Evolutionary conservation across 768 basidiomycete genomes (phyloP).

Genomic region (Tremella fuciformis): DNA sequence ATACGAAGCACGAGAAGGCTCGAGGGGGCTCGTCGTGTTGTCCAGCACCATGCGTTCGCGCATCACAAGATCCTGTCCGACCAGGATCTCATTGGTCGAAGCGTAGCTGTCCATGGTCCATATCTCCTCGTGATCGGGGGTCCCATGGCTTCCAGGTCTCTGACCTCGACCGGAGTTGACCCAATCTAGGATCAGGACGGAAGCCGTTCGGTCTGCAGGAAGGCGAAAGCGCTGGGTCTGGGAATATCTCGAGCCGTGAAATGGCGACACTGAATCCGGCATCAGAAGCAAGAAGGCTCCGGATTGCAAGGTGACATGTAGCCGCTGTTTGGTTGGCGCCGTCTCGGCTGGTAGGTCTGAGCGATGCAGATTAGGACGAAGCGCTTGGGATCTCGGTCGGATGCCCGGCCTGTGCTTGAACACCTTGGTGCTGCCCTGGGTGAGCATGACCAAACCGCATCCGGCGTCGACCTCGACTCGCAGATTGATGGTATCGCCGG

Average conservation of each 20-base stretch:
- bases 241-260: slow-evolving; percentile 73
- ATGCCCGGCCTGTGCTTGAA: slow-evolving; percentile 71
- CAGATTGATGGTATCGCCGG: slow-evolving; percentile 71
- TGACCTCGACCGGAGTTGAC: slow-evolving; percentile 72
- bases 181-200: slow-evolving; percentile 81
- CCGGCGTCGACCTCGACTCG: slow-evolving; percentile 61
- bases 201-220: slow-evolving; percentile 56
- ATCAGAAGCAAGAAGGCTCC: slow-evolving; percentile 69
- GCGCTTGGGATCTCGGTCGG: slow-evolving; percentile 52
- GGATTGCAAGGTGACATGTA: slow-evolving; percentile 61
- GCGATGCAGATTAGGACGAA: not conserved
- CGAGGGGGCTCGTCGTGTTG: slow-evolving; percentile 30
- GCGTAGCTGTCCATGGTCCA: slow-evolving; percentile 85
- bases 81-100: slow-evolving; percentile 76
- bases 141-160: not conserved
- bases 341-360: slow-evolving; percentile 10
- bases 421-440: slow-evolving; percentile 89
- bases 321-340: slow-evolving; percentile 61
- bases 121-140: slow-evolving; percentile 65
- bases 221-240: slow-evolving; percentile 79
- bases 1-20: slow-evolving; percentile 29
- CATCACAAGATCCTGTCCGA: slow-evolving; percentile 64
- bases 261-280: slow-evolving; percentile 92
- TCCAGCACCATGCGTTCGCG: slow-evolving; percentile 78
- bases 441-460: slow-evolving; percentile 68